Evolutionary conservation across 106 monocot genomes (phyloP).

Genomic region (Dioscorea dumetorum): DNA sequence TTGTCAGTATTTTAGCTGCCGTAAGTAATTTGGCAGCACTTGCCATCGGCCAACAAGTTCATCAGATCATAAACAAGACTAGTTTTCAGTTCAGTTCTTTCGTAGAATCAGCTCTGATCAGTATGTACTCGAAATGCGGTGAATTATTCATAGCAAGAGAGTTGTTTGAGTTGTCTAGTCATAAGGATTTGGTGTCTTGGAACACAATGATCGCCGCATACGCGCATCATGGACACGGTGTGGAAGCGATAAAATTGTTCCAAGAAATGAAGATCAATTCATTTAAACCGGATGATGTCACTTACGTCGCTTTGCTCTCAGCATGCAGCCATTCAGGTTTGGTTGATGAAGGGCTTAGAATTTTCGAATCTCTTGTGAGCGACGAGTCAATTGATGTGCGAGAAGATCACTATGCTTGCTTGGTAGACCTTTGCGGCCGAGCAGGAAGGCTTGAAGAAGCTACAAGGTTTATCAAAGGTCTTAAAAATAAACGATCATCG

Average conservation of each 20-base stretch:
- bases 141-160: conserved; percentile 32
- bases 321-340: conserved; percentile 85
- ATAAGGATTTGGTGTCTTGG: conserved; percentile 7
- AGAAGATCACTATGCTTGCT: conserved; percentile 71
- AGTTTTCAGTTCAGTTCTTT: conserved; percentile 42
- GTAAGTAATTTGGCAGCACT: conserved; percentile 38
- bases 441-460: conserved; percentile 51
- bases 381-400: conserved; percentile 46
- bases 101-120: conserved; percentile 51
- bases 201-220: conserved; percentile 25
- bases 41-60: conserved; percentile 52
- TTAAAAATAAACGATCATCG: conserved; percentile 21
- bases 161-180: not conserved
- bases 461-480: conserved; percentile 26
- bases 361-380: conserved; percentile 33
- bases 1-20: conserved; percentile 52
- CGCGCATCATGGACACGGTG: conserved; percentile 63
- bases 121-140: conserved; percentile 82
- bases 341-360: conserved; percentile 44
- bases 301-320: conserved; percentile 62
- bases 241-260: conserved; percentile 40
- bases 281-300: conserved; percentile 62
- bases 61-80: conserved; percentile 63
- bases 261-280: conserved; percentile 39
- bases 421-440: conserved; percentile 69